These are phyloP conservation scores for Naganishia liquefaciens DNA, from an alignment of 1,284 basidiomycete species.

Conservation along the genomic window DNA sequence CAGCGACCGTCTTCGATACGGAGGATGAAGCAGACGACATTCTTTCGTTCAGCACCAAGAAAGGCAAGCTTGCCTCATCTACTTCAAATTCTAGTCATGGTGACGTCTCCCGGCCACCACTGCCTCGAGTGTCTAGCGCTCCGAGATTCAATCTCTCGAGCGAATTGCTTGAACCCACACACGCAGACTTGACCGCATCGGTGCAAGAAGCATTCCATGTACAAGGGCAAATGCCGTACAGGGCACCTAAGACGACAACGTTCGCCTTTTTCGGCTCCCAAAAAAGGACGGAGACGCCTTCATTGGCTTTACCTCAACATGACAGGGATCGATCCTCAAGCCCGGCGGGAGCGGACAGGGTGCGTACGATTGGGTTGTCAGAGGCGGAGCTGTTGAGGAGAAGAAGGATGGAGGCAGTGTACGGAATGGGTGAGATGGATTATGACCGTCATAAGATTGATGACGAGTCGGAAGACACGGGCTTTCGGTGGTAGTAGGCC, in stretches of 20 bases:
- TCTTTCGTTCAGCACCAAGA: slow-evolving; percentile 68
- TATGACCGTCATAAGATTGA: neutral
- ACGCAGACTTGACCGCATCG: slow-evolving; percentile 23
- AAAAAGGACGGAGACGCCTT: slow-evolving; percentile 30
- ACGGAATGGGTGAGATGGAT: slow-evolving; percentile 44
- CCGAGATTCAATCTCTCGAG: slow-evolving; percentile 29
- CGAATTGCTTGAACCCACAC: slow-evolving; percentile 19
- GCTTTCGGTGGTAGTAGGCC: slow-evolving; percentile 25
- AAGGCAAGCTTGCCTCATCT: slow-evolving; percentile 36
- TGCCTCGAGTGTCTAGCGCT: slow-evolving; percentile 28
- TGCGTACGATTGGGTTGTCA: slow-evolving; percentile 56
- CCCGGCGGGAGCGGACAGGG: slow-evolving; percentile 44
- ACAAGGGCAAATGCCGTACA: slow-evolving; percentile 38
- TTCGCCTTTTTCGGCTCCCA: slow-evolving; percentile 39
- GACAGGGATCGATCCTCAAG: slow-evolving; percentile 42
- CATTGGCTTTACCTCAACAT: slow-evolving; percentile 32
- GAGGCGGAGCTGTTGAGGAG: slow-evolving; percentile 78
- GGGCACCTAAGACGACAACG: slow-evolving; percentile 43
- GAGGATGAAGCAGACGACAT: slow-evolving; percentile 44
- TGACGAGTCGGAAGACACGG: slow-evolving; percentile 26
- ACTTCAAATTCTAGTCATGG: slow-evolving; percentile 25
- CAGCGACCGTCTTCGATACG: slow-evolving; percentile 21
- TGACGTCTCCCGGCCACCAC: neutral
- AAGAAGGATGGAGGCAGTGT: slow-evolving; percentile 60
- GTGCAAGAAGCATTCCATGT: slow-evolving; percentile 26